Base-by-base conservation (phyloP, 129 eudicot genomes). In the Saposhnikovia divaricata region DNA sequence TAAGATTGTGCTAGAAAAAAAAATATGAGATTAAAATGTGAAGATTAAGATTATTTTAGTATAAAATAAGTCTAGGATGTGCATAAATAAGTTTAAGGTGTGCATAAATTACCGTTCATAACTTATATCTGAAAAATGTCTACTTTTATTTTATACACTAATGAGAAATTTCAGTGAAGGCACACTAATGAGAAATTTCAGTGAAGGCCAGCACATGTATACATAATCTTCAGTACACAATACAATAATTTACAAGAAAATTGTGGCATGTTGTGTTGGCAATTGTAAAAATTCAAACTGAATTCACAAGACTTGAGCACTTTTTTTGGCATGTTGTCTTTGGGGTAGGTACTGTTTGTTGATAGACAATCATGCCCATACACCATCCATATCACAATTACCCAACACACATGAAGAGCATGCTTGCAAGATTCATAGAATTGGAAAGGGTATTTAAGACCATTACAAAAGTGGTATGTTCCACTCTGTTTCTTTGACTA, bases 401-500 rank as follows among this genome's bases (percentile, higher is more conserved):
- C 28, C 81, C 75, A n/a, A 65, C 81, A 78, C 9, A 78, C 80
- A 74, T 19, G 81, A 85, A 85, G 88, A n/a, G 77, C 77, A 79
- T 70, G 15, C 61, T 45, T 59, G 81, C 76, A 81, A 83, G 18
- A 48, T 66, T 19, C 37, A 13, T 34, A 10, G 28, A 57, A 50
- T 28, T 43, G 53, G 37, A 72, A 84, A 79, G 88, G 90, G 86
- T 80, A 80, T 48, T 82, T 76, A 51, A 44, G 88, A 79, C 90
- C 66, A 63, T 46, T 75, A 14, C 55, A 46, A 59, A 63, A 65
- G 40, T 79, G 84, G 83, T 76, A 71, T 83, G 87, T 85, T 81
- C 87, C 84, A 81, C 85, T 82, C 89, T 86, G 84, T 88, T 84
- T 88, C 84, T 75, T 86, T 83, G 66, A 59, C 66, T 59, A 59